A percentile compares a stretch with the other conserved stretches of the same genome.
Conservation (phyloP, 345 rosid species). For the Syzygium grande region DNA sequence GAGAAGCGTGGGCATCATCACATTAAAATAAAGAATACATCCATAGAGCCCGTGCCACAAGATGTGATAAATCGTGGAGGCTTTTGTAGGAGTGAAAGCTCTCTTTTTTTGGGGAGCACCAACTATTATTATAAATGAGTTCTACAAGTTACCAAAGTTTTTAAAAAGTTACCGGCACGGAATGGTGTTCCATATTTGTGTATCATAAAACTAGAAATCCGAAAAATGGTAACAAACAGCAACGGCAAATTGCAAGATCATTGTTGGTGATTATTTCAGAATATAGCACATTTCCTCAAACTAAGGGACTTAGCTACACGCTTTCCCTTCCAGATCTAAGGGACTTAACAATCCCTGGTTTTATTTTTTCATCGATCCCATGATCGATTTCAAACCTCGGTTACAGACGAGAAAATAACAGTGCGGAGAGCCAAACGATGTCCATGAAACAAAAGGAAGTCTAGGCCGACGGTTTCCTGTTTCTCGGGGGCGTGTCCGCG, state of each 20-base stretch:
- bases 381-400: neutral
- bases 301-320: neutral
- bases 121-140: neutral
- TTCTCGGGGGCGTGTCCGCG: slow-evolving; percentile 16
- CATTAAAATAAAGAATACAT: too few relatives aligned
- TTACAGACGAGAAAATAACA: neutral
- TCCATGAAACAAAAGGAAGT: neutral
- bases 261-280: neutral
- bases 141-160: neutral
- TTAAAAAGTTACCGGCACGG: too few relatives aligned
- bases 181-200: too few relatives aligned
- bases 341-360: neutral
- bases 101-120: neutral
- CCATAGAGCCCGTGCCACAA: too few relatives aligned
- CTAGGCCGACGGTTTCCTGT: neutral
- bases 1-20: too few relatives aligned
- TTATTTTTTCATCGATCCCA: neutral
- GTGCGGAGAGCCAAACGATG: neutral
- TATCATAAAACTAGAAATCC: neutral
- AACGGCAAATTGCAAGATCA: neutral
- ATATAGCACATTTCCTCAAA: neutral
- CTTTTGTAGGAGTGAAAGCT: too few relatives aligned
- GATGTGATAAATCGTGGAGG: too few relatives aligned
- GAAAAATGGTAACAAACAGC: neutral
- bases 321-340: neutral